phyloP scores from a whole-genome alignment of 768 basidiomycete species.

The Agrocybe praecox region DNA sequence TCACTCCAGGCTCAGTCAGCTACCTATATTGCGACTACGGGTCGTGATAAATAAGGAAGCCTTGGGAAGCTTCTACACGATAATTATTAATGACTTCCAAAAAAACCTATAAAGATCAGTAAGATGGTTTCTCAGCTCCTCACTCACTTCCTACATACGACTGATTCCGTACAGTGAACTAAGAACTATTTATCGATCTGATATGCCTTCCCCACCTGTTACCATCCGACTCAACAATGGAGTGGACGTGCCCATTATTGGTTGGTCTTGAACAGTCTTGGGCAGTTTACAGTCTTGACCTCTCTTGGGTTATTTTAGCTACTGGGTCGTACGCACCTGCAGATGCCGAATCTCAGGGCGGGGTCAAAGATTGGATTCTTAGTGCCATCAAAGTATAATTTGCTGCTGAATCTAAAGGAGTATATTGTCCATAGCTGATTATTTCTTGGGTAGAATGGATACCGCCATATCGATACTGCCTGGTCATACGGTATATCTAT shows the following conservation, averaged over 20 bases:
- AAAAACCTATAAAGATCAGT: no score
- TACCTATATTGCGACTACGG: not conserved
- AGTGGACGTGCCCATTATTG: constrained; percentile 34
- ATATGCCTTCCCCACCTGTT: constrained; percentile 1
- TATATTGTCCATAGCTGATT: no score
- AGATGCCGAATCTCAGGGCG: constrained; percentile 32
- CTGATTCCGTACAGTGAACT: no score
- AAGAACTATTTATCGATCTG: not conserved
- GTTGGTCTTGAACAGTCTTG: constrained; percentile 17
- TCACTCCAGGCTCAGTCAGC: not conserved
- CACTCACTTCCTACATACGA: no score
- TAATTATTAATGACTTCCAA: no score
- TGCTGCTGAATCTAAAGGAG: no score
- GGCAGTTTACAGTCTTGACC: no score
- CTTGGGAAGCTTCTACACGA: not conserved
- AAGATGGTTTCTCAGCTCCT: no score
- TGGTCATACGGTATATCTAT: constrained; percentile 22
- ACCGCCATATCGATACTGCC: constrained; percentile 45
- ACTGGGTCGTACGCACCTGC: constrained; percentile 42
- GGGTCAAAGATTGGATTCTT: constrained; percentile 39
- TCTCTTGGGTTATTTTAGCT: constrained; percentile 22
- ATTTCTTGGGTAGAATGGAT: constrained; percentile 32
- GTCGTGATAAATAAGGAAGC: not conserved
- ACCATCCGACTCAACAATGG: constrained; percentile 33
- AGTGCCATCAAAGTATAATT: constrained; percentile 38